Percentiles rank a stretch among this genome's conserved stretches.
phyloP scores from a whole-genome alignment of 176 grass and related monocot genomes.

The Avena eriantha region DNA sequence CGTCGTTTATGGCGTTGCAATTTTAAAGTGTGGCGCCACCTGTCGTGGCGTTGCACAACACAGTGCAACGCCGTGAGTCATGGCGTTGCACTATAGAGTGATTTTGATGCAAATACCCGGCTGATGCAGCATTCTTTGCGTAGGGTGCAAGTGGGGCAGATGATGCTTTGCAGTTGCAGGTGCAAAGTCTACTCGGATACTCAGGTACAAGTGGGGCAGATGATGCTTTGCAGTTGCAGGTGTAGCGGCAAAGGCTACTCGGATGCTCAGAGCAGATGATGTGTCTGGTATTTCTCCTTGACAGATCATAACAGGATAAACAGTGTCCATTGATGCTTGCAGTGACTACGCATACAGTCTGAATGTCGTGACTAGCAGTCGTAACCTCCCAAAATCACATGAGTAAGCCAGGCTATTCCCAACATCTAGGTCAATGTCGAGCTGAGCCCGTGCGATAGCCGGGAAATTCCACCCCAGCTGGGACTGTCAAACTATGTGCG shows the following conservation, averaged over 20 bases:
- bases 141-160: not conserved
- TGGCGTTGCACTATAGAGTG: too few species aligned
- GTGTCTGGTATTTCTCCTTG: not conserved
- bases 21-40: too few species aligned
- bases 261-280: not conserved
- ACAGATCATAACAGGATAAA: not conserved
- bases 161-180: not conserved
- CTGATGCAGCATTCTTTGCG: not conserved
- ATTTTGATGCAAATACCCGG: too few species aligned
- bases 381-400: not conserved
- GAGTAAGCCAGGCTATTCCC: conserved; percentile 7
- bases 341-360: not conserved
- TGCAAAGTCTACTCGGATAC: not conserved
- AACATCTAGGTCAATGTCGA: not conserved
- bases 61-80: too few species aligned
- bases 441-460: not conserved
- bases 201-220: not conserved
- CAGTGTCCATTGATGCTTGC: not conserved
- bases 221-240: not conserved
- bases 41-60: too few species aligned
- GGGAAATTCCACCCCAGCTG: not conserved
- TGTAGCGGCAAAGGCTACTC: not conserved
- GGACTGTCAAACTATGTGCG: not conserved
- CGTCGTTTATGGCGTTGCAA: too few species aligned
- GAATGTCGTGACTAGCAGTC: not conserved